These are phyloP conservation scores for Begonia peltatifolia DNA, from an alignment of 306 rosid genomes.

Conservation along the genomic window DNA sequence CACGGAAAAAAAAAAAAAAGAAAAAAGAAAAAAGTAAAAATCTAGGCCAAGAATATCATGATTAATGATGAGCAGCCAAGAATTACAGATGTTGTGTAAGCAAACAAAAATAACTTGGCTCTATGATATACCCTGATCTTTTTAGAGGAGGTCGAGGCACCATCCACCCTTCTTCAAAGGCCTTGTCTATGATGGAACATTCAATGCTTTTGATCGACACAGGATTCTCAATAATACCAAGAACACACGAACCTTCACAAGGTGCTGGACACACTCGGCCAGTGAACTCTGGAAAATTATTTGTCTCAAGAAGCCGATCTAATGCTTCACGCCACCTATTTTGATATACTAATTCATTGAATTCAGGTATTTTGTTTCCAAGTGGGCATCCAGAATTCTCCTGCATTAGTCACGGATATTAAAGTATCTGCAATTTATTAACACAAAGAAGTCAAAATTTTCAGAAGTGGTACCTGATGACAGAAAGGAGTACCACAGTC, in stretches of 20 bases:
- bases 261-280: conserved; percentile 99
- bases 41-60: too few species aligned
- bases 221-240: conserved; percentile 74
- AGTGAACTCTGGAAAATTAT: conserved; percentile 96
- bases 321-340: conserved; percentile 96
- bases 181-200: conserved; percentile 97
- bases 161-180: conserved; percentile 99
- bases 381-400: conserved; percentile 97
- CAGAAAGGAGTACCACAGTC: conserved; percentile 99
- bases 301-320: conserved; percentile 91
- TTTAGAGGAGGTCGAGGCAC: conserved; percentile 74
- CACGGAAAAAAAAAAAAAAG: background rate
- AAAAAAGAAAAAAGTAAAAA: too few species aligned
- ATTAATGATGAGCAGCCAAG: too few species aligned
- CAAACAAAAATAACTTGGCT: too few species aligned
- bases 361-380: conserved; percentile 95
- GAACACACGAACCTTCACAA: conserved; percentile 95
- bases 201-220: conserved; percentile 91
- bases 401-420: conserved; percentile 20
- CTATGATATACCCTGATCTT: conserved; percentile 64
- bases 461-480: conserved; percentile 58
- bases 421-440: too few species aligned
- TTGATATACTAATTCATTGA: conserved; percentile 87
- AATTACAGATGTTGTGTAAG: too few species aligned
- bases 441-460: background rate